These are phyloP conservation scores for Opeltia flavorubescens DNA, from an alignment of 495 filamentous ascomycete species.

Conservation along the genomic window DNA sequence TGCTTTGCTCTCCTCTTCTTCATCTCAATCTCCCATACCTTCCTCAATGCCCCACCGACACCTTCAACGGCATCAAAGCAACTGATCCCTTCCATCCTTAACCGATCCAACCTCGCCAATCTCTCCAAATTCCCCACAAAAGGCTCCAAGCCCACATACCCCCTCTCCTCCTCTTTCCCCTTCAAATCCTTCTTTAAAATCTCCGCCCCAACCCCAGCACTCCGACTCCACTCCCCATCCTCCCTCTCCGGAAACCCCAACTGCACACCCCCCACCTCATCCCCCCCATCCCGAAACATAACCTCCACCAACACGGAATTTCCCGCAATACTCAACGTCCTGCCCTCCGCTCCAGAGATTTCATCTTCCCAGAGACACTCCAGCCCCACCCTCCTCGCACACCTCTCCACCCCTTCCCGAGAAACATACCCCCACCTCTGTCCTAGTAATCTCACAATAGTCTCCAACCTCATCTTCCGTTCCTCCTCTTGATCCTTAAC, in stretches of 20 bases:
- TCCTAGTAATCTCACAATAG: conserved; percentile 28
- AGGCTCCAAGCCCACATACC: conserved; percentile 34
- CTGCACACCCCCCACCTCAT: conserved; percentile 31
- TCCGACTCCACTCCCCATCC: conserved; percentile 25
- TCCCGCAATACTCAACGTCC: conserved; percentile 59
- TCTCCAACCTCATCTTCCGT: conserved; percentile 36
- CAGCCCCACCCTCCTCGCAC: conserved; percentile 58
- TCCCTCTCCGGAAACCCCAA: conserved; percentile 32
- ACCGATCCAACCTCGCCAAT: conserved; percentile 61
- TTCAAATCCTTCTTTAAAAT: conserved; percentile 38
- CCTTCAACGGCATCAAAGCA: conserved; percentile 83
- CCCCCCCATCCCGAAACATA: conserved; percentile 25
- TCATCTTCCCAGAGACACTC: conserved; percentile 58
- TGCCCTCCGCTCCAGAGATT: conserved; percentile 20
- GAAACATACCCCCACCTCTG: conserved; percentile 45
- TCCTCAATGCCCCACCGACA: conserved; percentile 50
- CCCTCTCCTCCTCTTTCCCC: conserved; percentile 21
- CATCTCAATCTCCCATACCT: conserved; percentile 52
- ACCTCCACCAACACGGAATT: conserved; percentile 40
- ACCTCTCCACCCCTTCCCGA: conserved; percentile 64
- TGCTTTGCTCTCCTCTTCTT: conserved; percentile 41
- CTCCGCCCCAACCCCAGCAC: conserved; percentile 31
- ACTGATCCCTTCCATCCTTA: conserved; percentile 64
- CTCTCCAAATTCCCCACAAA: conserved; percentile 75
- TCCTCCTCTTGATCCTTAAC: conserved; percentile 37